Percentiles rank a stretch among this genome's conserved stretches.
These are phyloP conservation scores for Candida tibetensis DNA, from an alignment of 805 yeast genomes.

Conservation along the genomic window DNA sequence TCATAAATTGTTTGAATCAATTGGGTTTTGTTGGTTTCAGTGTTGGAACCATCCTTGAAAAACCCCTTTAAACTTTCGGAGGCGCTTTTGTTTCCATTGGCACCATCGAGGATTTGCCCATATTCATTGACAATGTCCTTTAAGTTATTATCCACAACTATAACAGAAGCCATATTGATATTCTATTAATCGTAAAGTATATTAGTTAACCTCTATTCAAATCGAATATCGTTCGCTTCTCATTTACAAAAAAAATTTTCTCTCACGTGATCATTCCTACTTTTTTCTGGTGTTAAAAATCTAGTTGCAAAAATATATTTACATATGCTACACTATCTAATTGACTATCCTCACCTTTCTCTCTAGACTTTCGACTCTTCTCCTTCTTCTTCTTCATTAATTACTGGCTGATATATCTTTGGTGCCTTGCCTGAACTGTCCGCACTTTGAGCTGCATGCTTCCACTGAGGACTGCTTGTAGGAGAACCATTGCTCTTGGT, in stretches of 20 bases:
- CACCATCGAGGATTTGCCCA: constrained; percentile 36
- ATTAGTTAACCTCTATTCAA: no score
- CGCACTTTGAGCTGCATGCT: background rate
- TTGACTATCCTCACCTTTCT: no score
- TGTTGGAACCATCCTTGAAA: constrained; percentile 17
- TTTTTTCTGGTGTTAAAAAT: background rate
- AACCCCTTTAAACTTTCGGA: constrained; percentile 25
- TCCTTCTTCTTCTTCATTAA: constrained; percentile 16
- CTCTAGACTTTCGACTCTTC: constrained; percentile 2
- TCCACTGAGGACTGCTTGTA: background rate
- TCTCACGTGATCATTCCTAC: background rate
- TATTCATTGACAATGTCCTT: constrained; percentile 40
- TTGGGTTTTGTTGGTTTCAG: constrained; percentile 26
- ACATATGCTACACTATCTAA: no score
- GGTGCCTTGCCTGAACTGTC: background rate
- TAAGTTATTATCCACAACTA: constrained; percentile 43
- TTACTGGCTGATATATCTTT: constrained; percentile 15
- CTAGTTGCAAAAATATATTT: background rate
- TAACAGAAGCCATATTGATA: constrained; percentile 37
- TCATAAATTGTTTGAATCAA: constrained; percentile 27
- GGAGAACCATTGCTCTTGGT: constrained; percentile 1
- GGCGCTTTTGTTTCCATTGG: constrained; percentile 25
- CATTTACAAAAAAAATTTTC: background rate
- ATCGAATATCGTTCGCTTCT: background rate
- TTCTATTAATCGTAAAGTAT: no score